Evolutionary conservation across 768 basidiomycete genomes (phyloP).

Genomic region (Termitomyces sp.): DNA sequence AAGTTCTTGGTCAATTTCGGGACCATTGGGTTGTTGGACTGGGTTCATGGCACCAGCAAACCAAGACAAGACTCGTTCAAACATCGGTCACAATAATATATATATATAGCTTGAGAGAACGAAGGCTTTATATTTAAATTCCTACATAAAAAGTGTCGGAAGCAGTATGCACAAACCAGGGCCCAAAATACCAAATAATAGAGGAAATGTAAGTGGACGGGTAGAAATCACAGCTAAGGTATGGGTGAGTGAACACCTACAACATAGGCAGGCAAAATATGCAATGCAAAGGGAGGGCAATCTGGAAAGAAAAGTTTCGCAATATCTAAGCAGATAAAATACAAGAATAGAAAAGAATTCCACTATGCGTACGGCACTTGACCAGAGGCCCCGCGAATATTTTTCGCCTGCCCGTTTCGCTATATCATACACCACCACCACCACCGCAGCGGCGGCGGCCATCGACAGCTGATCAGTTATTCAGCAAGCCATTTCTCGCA

Average conservation of each 20-base stretch:
- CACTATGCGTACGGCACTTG: constrained; percentile 5
- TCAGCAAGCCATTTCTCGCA: constrained; percentile 91
- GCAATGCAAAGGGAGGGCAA: constrained; percentile 9
- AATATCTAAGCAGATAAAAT: constrained; percentile 11
- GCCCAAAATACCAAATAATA: constrained; percentile 6
- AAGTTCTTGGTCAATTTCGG: constrained; percentile 23
- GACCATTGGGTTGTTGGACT: constrained; percentile 20
- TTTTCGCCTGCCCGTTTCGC: constrained; percentile 1
- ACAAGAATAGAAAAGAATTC: constrained; percentile 9
- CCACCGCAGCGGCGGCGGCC: too few species aligned
- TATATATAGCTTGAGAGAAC: background rate
- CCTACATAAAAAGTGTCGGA: constrained; percentile 10
- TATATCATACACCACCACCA: background rate
- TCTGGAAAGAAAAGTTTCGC: constrained; percentile 3
- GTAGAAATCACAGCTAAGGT: constrained; percentile 7
- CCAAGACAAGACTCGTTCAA: too few species aligned
- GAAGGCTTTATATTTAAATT: constrained; percentile 4
- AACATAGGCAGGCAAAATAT: constrained; percentile 10
- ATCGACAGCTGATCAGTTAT: constrained; percentile 27
- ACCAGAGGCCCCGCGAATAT: constrained; percentile 1
- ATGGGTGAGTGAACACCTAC: constrained; percentile 6
- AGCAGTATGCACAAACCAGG: constrained; percentile 7
- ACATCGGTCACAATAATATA: too few species aligned
- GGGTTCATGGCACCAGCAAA: constrained; percentile 17
- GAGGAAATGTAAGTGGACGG: constrained; percentile 5